phyloP scores from a whole-genome alignment of 345 rosid genomes.

The Corymbia maculata region DNA sequence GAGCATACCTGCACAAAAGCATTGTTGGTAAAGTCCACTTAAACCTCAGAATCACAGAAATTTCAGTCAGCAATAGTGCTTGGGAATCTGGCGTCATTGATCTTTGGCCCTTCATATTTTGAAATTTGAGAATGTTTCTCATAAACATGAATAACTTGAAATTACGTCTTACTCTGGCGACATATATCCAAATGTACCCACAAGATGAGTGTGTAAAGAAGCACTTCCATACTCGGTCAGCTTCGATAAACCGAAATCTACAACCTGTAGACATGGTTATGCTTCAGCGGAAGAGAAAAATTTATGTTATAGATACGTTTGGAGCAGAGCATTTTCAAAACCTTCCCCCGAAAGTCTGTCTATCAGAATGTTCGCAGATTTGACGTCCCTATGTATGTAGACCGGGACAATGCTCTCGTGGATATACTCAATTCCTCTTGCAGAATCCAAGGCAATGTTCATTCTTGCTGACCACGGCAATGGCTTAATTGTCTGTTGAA shows the following conservation, averaged over 20 bases:
- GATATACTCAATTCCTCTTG: slow-evolving; percentile 90
- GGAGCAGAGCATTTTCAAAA: neutral
- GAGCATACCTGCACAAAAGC: slow-evolving; percentile 49
- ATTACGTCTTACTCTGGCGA: slow-evolving; percentile 66
- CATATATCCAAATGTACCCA: slow-evolving; percentile 96
- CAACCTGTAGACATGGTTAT: slow-evolving; percentile 40
- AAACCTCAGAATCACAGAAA: neutral
- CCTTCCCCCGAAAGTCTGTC: slow-evolving; percentile 80
- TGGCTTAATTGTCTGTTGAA: slow-evolving; percentile 48
- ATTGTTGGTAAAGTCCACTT: neutral
- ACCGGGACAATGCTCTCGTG: slow-evolving; percentile 91
- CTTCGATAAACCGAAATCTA: slow-evolving; percentile 85
- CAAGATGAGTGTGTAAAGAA: slow-evolving; percentile 47
- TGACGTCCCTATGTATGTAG: slow-evolving; percentile 82
- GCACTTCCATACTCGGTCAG: slow-evolving; percentile 63
- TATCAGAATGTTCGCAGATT: slow-evolving; percentile 83
- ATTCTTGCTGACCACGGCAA: slow-evolving; percentile 68
- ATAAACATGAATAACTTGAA: neutral
- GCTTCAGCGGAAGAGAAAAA: neutral
- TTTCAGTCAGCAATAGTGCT: neutral
- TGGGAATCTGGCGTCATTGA: neutral
- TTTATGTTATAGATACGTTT: neutral
- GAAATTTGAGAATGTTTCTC: neutral
- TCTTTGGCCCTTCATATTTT: neutral
- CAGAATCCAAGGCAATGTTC: slow-evolving; percentile 88